Conservation (phyloP, 345 rosid genomes). For the Melaleuca quinquenervia region DNA sequence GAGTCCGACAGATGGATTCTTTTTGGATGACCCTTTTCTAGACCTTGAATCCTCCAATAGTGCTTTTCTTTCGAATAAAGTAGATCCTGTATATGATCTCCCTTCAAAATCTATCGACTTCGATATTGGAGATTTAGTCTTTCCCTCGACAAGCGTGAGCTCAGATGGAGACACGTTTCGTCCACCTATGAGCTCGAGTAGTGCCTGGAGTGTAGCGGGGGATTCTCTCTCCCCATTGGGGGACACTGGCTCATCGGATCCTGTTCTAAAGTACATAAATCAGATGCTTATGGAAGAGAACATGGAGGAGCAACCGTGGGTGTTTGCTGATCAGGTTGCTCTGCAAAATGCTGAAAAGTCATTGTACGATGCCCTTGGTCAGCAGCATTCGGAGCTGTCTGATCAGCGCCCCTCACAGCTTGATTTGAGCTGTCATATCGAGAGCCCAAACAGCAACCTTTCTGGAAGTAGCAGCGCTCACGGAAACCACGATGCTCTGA, state of each 20-base stretch:
- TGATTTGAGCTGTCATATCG: neutral
- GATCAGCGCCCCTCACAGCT: neutral
- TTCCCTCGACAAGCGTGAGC: neutral
- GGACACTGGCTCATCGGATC: slow-evolving; percentile 17
- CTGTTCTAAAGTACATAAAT: slow-evolving; percentile 24
- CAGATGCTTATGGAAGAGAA: slow-evolving; percentile 40
- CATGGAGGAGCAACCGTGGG: slow-evolving; percentile 26
- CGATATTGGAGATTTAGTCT: neutral
- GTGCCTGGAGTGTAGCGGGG: neutral
- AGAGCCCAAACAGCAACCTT: slow-evolving; percentile 3
- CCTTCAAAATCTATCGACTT: neutral
- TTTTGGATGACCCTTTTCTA: neutral
- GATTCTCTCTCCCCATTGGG: slow-evolving; percentile 8
- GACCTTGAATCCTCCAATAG: neutral
- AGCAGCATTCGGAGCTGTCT: slow-evolving; percentile 3
- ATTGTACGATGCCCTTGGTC: slow-evolving; percentile 16
- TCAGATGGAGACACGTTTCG: neutral
- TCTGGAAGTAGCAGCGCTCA: slow-evolving; percentile 4
- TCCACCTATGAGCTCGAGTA: neutral
- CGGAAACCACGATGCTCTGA: neutral
- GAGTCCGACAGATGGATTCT: neutral
- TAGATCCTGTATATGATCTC: neutral
- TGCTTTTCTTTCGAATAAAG: neutral
- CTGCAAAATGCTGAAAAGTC: slow-evolving; percentile 32
- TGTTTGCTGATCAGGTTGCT: slow-evolving; percentile 20